Evolutionary conservation across 768 basidiomycete genomes (phyloP).

Genomic region (Leccinum barrowsii): DNA sequence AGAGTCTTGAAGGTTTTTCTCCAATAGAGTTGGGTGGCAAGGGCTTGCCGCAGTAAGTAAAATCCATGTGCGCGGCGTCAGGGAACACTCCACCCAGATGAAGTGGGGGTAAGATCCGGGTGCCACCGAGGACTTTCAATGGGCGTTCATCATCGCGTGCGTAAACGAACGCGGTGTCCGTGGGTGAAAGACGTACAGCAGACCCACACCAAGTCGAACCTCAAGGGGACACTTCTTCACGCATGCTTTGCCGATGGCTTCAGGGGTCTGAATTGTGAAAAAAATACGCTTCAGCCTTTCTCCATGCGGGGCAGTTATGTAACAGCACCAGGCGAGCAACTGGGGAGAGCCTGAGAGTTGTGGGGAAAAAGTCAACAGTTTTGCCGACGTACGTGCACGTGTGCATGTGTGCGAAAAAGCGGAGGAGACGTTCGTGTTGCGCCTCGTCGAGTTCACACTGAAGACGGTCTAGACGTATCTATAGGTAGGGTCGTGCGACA

Average conservation of each 20-base stretch:
- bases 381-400: background rate
- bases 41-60: background rate
- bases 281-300: background rate
- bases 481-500: background rate
- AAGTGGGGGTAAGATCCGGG: conserved; percentile 2
- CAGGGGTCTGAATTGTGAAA: background rate
- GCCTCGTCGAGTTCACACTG: background rate
- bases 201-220: conserved; percentile 9
- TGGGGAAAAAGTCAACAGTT: background rate
- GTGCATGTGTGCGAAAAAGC: background rate
- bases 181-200: conserved; percentile 1
- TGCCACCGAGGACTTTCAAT: background rate
- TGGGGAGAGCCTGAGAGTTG: background rate
- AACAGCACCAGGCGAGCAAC: background rate
- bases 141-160: background rate
- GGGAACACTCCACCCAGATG: background rate
- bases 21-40: conserved; percentile 1
- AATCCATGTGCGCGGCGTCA: background rate
- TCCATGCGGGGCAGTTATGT: conserved; percentile 4
- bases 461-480: background rate
- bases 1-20: background rate
- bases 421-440: background rate
- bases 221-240: background rate
- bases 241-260: background rate
- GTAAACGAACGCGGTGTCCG: background rate